These are phyloP conservation scores for Aspergillus sclerotiicarbonarius DNA, from an alignment of 495 filamentous ascomycete genomes.

Conservation along the genomic window DNA sequence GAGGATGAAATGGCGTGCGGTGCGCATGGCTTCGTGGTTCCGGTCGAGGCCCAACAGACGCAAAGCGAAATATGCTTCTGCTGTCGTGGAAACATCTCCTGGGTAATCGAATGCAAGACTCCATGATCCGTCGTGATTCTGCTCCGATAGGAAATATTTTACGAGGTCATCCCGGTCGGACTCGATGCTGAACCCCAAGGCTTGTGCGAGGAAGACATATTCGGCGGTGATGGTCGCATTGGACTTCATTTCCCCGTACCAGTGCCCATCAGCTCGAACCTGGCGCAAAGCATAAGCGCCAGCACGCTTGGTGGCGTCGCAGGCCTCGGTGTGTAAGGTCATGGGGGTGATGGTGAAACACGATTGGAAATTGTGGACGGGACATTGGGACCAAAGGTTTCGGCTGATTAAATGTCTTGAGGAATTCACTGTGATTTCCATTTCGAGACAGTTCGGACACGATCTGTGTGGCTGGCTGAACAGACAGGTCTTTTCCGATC, in stretches of 20 bases:
- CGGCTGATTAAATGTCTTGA: no score
- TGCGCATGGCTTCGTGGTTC: slow-evolving; percentile 18
- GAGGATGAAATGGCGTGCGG: slow-evolving; percentile 28
- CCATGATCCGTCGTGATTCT: slow-evolving; percentile 41
- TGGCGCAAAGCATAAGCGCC: no score
- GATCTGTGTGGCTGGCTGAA: no score
- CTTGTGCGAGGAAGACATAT: slow-evolving; percentile 33
- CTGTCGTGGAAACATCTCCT: slow-evolving; percentile 36
- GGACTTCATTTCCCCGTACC: slow-evolving; percentile 32
- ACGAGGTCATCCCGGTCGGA: slow-evolving; percentile 7
- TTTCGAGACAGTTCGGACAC: no score
- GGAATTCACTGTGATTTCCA: no score
- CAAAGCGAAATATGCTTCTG: slow-evolving; percentile 42
- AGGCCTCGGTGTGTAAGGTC: no score
- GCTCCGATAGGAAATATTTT: slow-evolving; percentile 25
- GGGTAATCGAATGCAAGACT: slow-evolving; percentile 30
- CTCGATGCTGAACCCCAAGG: slow-evolving; percentile 12
- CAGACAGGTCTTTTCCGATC: no score
- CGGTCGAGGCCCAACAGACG: slow-evolving; percentile 32
- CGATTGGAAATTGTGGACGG: no score
- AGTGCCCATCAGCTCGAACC: slow-evolving; percentile 31
- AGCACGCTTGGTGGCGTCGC: no score
- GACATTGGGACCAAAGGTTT: no score
- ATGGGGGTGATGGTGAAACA: no score
- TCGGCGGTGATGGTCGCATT: slow-evolving; percentile 37